These are phyloP conservation scores for Pelargonium citronellum DNA, from an alignment of 441 rosid species.

Conservation along the genomic window DNA sequence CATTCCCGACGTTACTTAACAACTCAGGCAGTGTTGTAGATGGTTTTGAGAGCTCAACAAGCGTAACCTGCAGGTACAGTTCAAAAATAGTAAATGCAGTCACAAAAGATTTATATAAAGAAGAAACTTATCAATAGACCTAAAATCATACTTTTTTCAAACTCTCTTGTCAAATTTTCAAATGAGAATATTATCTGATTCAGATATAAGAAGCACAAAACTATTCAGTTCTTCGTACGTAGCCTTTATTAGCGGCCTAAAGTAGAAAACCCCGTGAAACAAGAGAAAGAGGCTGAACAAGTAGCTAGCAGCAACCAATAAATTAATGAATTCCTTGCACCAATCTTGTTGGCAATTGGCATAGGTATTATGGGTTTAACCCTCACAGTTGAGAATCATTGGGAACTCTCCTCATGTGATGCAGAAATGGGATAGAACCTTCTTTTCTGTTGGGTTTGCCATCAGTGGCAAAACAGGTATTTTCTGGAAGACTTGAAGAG, in stretches of 20 bases:
- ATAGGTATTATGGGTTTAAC: neutral
- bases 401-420: neutral
- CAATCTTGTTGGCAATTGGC: neutral
- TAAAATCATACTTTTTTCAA: neutral
- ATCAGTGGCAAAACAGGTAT: neutral
- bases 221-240: neutral
- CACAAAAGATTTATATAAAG: slow-evolving; percentile 1
- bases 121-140: neutral
- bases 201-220: neutral
- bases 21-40: slow-evolving; percentile 66
- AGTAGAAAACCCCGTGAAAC: neutral
- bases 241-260: neutral
- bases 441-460: neutral
- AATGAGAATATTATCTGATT: too few species aligned
- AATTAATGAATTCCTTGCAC: neutral
- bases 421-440: neutral
- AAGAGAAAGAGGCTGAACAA: neutral
- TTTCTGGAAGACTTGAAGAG: too few species aligned
- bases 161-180: too few species aligned
- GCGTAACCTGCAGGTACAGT: slow-evolving; percentile 45
- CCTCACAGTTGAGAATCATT: neutral
- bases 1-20: slow-evolving; percentile 60
- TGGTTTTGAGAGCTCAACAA: slow-evolving; percentile 74
- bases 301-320: neutral
- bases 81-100: slow-evolving; percentile 10